Evolutionary conservation across 257 asterid genomes (phyloP).

Genomic region (Dorcoceras hygrometricum): DNA sequence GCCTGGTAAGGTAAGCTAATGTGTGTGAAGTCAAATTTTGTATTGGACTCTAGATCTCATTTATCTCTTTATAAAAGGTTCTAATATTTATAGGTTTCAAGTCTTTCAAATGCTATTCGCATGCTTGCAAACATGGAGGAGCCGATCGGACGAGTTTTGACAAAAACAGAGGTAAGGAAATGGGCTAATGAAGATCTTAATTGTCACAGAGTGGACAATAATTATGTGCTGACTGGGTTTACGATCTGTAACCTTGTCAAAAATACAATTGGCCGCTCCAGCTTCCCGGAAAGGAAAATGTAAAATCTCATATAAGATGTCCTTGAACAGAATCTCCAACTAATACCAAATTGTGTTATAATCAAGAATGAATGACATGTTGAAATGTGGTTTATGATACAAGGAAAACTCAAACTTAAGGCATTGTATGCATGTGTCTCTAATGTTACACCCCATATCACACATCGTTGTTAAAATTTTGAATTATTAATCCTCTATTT

Average conservation of each 20-base stretch:
- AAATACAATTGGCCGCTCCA: neutral
- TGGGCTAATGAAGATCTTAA: neutral
- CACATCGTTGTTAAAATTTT: neutral
- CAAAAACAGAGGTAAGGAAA: conserved; percentile 66
- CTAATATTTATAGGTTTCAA: conserved; percentile 36
- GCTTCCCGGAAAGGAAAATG: neutral
- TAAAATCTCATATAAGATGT: neutral
- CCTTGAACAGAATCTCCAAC: neutral
- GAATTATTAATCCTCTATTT: neutral
- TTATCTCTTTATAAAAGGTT: conserved; percentile 3
- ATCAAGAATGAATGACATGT: neutral
- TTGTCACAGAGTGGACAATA: neutral
- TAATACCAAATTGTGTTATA: neutral
- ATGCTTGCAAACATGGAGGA: conserved; percentile 80
- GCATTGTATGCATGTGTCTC: neutral
- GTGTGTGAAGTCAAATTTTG: conserved; percentile 16
- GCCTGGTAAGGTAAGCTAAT: conserved; percentile 65
- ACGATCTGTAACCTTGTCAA: neutral
- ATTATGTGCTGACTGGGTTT: neutral
- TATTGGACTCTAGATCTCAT: conserved; percentile 13
- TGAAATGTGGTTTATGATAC: neutral
- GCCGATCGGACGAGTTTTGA: conserved; percentile 72
- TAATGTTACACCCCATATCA: neutral
- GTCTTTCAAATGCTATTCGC: conserved; percentile 76
- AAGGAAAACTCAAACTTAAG: neutral